A percentile compares a stretch with the other conserved stretches of the same genome.
phyloP scores from a whole-genome alignment of 2,329 filamentous ascomycete genomes.

The Calonectria crousiana region DNA sequence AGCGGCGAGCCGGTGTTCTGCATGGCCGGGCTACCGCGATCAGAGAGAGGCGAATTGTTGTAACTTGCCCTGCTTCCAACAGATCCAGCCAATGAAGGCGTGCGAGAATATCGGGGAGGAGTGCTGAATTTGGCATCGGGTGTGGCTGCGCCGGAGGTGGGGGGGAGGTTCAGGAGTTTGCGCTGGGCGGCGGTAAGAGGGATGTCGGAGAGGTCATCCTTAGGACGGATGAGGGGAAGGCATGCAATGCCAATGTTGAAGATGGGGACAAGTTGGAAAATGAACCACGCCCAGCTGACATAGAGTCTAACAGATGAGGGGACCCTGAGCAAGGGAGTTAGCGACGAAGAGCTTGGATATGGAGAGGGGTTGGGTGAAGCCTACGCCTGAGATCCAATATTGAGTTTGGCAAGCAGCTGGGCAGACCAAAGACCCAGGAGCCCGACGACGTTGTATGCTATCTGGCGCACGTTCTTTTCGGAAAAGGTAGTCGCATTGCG shows the following conservation, averaged over 20 bases:
- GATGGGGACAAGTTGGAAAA: slow-evolving; percentile 68
- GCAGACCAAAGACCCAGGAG: slow-evolving; percentile 53
- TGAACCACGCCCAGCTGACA: slow-evolving; percentile 58
- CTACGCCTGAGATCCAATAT: slow-evolving; percentile 55
- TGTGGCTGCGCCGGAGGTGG: slow-evolving; percentile 71
- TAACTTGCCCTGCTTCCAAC: slow-evolving; percentile 70
- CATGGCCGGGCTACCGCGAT: slow-evolving; percentile 62
- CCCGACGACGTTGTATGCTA: slow-evolving; percentile 75
- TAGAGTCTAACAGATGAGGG: slow-evolving; percentile 50
- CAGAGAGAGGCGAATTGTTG: slow-evolving; percentile 69
- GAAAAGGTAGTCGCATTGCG: slow-evolving; percentile 84
- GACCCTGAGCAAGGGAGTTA: slow-evolving; percentile 46
- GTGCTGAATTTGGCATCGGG: slow-evolving; percentile 81
- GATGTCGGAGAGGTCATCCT: slow-evolving; percentile 88
- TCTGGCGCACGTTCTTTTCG: slow-evolving; percentile 78
- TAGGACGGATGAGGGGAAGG: slow-evolving; percentile 77
- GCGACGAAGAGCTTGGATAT: slow-evolving; percentile 9
- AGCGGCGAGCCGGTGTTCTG: slow-evolving; percentile 51
- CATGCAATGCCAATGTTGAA: slow-evolving; percentile 80
- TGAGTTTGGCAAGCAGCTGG: slow-evolving; percentile 50
- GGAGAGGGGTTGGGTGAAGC: slow-evolving; percentile 35
- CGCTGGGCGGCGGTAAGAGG: slow-evolving; percentile 84
- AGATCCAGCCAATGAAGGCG: slow-evolving; percentile 74
- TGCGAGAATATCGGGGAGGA: slow-evolving; percentile 87
- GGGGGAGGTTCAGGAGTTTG: slow-evolving; percentile 83